phyloP scores from a whole-genome alignment of 2,329 filamentous ascomycete species.

The Ceratocystis cubensis region DNA sequence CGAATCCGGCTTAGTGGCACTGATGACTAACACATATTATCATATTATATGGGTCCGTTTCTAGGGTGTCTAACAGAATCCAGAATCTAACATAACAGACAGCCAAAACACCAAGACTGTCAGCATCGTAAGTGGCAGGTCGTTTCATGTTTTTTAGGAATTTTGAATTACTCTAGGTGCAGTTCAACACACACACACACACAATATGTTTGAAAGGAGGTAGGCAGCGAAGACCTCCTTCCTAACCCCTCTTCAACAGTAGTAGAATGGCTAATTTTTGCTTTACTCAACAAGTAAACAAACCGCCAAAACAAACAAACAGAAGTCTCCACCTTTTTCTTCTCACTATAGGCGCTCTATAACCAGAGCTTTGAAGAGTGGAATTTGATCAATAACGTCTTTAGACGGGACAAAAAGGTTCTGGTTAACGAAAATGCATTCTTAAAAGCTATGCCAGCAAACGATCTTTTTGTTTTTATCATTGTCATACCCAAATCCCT shows the following conservation, averaged over 20 bases:
- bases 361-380: too few relatives aligned
- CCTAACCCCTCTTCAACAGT: too few relatives aligned
- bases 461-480: slow-evolving; percentile 8
- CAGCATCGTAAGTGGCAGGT: background rate
- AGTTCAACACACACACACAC: too few relatives aligned
- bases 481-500: slow-evolving; percentile 11
- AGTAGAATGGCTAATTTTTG: background rate
- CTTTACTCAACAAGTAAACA: background rate
- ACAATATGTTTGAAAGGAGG: too few relatives aligned
- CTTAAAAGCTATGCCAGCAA: slow-evolving; percentile 1
- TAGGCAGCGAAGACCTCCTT: too few relatives aligned
- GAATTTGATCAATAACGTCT: background rate
- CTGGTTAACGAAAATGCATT: background rate
- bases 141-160: background rate
- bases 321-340: background rate
- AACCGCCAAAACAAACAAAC: background rate
- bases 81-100: background rate
- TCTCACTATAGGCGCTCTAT: background rate
- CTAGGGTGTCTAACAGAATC: background rate
- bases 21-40: background rate
- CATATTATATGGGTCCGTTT: background rate
- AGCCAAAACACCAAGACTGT: slow-evolving; percentile 1
- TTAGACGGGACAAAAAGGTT: background rate
- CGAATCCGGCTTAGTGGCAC: slow-evolving; percentile 8
- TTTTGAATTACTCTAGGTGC: too few relatives aligned